Base-by-base conservation (phyloP, 169 alveolate species). In the Plasmodium gaboni region DNA sequence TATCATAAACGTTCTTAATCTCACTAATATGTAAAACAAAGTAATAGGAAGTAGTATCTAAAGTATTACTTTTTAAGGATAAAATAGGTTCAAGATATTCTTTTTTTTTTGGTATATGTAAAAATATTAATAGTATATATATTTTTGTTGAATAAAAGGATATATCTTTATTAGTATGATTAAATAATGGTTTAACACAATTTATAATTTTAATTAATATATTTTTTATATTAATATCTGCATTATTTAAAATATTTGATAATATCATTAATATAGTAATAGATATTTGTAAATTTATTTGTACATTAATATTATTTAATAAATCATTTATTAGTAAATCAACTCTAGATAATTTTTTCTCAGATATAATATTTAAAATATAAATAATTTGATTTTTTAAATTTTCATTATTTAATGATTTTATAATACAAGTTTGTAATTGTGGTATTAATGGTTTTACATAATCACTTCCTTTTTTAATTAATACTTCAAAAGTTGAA, bases 361-460 rank as follows among this genome's bases (percentile, higher is more conserved):
- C 92, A 22, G 92, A 69, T 48, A 86, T 86, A 46, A 63, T 70
- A 71, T 86, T 86, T 64, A 86, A 53, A n/a, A 86, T 86, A 55
- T 71, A 87, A 60, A 86, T 86, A 50, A 71, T 86, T 86, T 59
- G 87, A n/a, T 71, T 86, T 86, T 86, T 86, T 64, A 86, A 71
- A n/a, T 71, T 71, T 57, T 86, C 92, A 19, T 86, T 86, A 38
- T 57, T 71, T 51, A 86, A 50, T 28, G 92, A 86, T 86, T 86
- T 86, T 70, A 86, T 69, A 59, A 86, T 86, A 8, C 92, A 86
- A 42, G 92, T 86, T 32, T 86, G 92, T n/a, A 86, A 48, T 71
- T 86, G 92, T 1, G 92, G 92, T 70, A 86, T 71, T 32, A 86
- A 8, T 1, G 92, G 92, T 32, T 65, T 60, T 12, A 86, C 72